Base-by-base conservation (phyloP, 345 rosid species). In the Crucihimalaya himalaica region DNA sequence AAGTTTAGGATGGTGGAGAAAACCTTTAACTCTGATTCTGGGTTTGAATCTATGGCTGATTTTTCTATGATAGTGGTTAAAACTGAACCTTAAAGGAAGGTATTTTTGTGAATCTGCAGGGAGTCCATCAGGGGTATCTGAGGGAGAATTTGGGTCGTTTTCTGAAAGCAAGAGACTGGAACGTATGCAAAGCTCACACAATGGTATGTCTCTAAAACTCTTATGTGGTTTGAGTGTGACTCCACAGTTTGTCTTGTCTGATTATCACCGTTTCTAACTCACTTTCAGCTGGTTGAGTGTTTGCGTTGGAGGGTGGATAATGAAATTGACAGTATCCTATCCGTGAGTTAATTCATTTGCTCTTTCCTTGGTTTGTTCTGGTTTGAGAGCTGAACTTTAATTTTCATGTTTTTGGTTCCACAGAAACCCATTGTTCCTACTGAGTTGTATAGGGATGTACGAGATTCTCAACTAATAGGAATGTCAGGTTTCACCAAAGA, bases 401-500 rank as follows among this genome's bases (percentile, higher is more conserved):
- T 18, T 21, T 60, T 60, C 20, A 16, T 55, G 31, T 28, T 73
- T 37, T 63, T 76, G 31, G 57, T 68, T 75, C 16, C 12, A 27
- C 88, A 95, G 99, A 95, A 84, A 84, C 97, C 99, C 32, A 92
- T 95, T 34, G 76, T 88, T 63, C 97, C 97, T 68, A 46, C 79
- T n/a, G 89, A 90, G 62, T 61, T 89, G 45, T 92, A 89, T 74
- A 83, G 86, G 78, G 82, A 80, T 32, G 83, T 95, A 29, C 89
- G 97, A 11, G 96, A 95, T 80, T 89, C 97, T 46, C 97, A 92
- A 47, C 93, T 92, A 52, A 84, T 92, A 66, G 99, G 99, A 78
- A 75, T 95, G 92, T 85, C 99, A 4, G 99, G 99, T 37, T 92
- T 86, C 86, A 86, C 97, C 46, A 87, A 80, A 87, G 97, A 95